Percentiles rank a stretch among this genome's conserved stretches.
phyloP scores from a whole-genome alignment of 495 filamentous ascomycete species.

The Delitschia confertaspora region DNA sequence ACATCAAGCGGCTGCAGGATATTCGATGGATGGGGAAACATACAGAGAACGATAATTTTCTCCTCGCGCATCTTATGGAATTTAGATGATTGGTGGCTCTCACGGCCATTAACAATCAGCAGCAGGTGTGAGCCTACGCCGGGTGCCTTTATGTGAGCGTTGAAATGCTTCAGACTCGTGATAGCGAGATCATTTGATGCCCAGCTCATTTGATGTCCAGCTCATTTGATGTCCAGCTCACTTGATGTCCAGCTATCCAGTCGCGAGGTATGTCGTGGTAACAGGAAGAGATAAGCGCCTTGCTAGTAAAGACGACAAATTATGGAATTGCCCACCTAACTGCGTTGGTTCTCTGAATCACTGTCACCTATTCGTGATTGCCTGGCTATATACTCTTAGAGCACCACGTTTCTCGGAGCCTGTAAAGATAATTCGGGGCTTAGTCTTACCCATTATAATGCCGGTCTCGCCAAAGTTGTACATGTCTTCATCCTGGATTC shows the following conservation, averaged over 20 bases:
- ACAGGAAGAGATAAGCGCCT: slow-evolving; percentile 4
- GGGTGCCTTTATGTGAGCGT: slow-evolving; percentile 1
- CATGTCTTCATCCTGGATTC: no score
- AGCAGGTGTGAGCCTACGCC: not conserved
- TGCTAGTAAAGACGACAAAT: slow-evolving; percentile 7
- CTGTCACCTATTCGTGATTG: slow-evolving; percentile 10
- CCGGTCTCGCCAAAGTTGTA: no score
- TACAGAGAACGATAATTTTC: not conserved
- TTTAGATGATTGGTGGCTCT: not conserved
- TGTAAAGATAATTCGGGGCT: no score
- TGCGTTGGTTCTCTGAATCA: slow-evolving; percentile 6
- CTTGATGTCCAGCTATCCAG: slow-evolving; percentile 3
- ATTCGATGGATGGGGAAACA: not conserved
- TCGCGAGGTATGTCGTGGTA: slow-evolving; percentile 5
- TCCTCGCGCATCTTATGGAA: not conserved
- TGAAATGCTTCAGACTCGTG: slow-evolving; percentile 18
- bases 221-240: not conserved
- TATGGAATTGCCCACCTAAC: slow-evolving; percentile 7
- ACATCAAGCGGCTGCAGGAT: not conserved
- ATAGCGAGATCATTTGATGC: slow-evolving; percentile 7
- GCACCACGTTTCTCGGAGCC: no score
- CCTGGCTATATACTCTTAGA: no score
- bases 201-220: slow-evolving; percentile 12
- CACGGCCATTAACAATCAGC: not conserved
- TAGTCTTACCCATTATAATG: no score